These are phyloP conservation scores for Neocucurbitaria cava DNA, from an alignment of 2,329 filamentous ascomycete genomes.

Conservation along the genomic window DNA sequence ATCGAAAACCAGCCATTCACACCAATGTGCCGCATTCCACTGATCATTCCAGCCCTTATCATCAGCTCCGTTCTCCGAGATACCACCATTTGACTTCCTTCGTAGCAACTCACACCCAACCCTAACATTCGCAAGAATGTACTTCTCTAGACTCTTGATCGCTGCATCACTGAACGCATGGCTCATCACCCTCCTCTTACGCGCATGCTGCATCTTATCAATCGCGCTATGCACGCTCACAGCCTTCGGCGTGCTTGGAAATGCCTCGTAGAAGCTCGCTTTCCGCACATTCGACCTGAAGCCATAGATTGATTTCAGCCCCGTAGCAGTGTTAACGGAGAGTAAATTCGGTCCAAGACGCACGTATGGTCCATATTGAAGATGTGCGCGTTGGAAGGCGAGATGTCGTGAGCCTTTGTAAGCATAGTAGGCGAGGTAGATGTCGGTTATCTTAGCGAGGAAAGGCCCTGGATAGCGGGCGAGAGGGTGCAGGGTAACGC, in stretches of 20 bases:
- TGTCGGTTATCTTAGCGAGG: constrained; percentile 47
- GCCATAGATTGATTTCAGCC: constrained; percentile 58
- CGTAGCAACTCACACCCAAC: constrained; percentile 48
- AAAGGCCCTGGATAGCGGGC: constrained; percentile 53
- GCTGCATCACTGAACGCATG: constrained; percentile 57
- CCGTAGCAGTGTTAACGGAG: constrained; percentile 73
- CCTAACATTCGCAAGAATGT: constrained; percentile 53
- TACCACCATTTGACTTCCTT: constrained; percentile 18
- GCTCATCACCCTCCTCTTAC: constrained; percentile 55
- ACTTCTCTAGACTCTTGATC: constrained; percentile 55
- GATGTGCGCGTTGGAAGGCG: constrained; percentile 73
- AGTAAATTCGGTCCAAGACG: constrained; percentile 80
- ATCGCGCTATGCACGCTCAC: constrained; percentile 55
- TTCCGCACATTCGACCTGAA: constrained; percentile 58
- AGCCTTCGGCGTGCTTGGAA: constrained; percentile 52
- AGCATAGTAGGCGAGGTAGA: constrained; percentile 66
- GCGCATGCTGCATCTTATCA: constrained; percentile 54
- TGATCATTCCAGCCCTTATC: constrained; percentile 50
- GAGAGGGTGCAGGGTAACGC: constrained; percentile 53
- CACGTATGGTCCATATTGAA: constrained; percentile 74
- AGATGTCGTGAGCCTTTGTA: constrained; percentile 78
- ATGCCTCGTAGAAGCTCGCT: constrained; percentile 57
- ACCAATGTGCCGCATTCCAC: constrained; percentile 55
- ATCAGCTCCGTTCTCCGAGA: background rate
- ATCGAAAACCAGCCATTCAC: constrained; percentile 58